phyloP scores from a whole-genome alignment of 441 rosid species.

The Gossypium aridum region DNA sequence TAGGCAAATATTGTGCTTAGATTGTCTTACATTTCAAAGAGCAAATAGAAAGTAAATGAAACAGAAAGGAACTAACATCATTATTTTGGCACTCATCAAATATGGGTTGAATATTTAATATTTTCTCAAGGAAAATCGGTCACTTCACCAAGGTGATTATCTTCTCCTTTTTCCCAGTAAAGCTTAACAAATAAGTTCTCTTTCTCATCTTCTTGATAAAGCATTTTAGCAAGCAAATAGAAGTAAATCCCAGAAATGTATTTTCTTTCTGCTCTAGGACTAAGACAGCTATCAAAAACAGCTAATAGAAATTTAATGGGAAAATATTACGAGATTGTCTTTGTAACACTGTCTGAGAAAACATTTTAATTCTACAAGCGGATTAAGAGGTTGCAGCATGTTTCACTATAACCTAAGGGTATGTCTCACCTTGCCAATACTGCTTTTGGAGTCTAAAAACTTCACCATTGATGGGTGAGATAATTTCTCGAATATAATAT shows the following conservation, averaged over 20 bases:
- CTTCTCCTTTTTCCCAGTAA: background rate
- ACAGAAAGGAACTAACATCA: background rate
- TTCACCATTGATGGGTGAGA: background rate
- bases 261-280: background rate
- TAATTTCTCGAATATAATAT: background rate
- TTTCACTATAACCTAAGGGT: background rate
- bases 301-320: background rate
- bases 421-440: background rate
- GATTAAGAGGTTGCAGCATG: background rate
- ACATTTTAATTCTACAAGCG: background rate
- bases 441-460: too few species aligned
- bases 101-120: background rate
- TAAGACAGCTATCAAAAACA: background rate
- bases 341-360: background rate
- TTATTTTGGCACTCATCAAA: background rate
- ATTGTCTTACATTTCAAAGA: background rate
- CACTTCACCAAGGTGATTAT: background rate
- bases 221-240: background rate
- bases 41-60: background rate
- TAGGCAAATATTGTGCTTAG: too few species aligned
- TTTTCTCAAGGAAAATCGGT: background rate
- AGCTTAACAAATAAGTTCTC: background rate
- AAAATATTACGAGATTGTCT: background rate
- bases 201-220: background rate
- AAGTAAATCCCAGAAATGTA: background rate